phyloP scores from a whole-genome alignment of 345 rosid genomes.

The Pugionium dolabratum region DNA sequence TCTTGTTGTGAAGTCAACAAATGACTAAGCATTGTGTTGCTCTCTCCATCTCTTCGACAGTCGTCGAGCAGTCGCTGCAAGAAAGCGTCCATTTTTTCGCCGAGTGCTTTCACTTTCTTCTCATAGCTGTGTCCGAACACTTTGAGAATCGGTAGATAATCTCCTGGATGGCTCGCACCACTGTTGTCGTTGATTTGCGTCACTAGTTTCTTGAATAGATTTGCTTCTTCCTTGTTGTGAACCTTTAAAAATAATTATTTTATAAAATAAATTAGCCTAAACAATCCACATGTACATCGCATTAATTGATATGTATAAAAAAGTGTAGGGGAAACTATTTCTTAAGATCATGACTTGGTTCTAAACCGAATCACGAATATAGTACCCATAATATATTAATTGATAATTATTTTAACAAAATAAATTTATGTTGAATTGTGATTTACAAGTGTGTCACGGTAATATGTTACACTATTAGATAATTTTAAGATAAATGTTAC shows the following conservation, averaged over 20 bases:
- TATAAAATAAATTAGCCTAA: background rate
- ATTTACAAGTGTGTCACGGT: too few relatives aligned
- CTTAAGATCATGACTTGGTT: too few relatives aligned
- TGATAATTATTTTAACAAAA: too few relatives aligned
- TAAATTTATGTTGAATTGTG: too few relatives aligned
- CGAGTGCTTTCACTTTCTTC: slow-evolving; percentile 30
- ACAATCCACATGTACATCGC: background rate
- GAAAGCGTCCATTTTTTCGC: slow-evolving; percentile 37
- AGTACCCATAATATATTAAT: too few relatives aligned
- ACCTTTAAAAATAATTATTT: slow-evolving; percentile 24
- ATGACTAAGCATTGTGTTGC: slow-evolving; percentile 49
- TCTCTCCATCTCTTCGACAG: slow-evolving; percentile 35
- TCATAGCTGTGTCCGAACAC: slow-evolving; percentile 41
- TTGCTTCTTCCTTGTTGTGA: slow-evolving; percentile 29
- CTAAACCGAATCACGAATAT: too few relatives aligned
- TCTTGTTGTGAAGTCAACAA: slow-evolving; percentile 44
- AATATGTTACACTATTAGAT: too few relatives aligned
- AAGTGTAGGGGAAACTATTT: background rate
- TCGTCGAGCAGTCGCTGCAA: slow-evolving; percentile 48
- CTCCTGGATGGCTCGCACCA: slow-evolving; percentile 44
- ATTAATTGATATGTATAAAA: background rate
- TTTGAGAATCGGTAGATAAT: slow-evolving; percentile 45
- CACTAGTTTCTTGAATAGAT: slow-evolving; percentile 37
- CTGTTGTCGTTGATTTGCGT: slow-evolving; percentile 16
- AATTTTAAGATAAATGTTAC: too few relatives aligned